A percentile compares a stretch with the other conserved stretches of the same genome.
phyloP scores from a whole-genome alignment of 1,284 basidiomycete genomes.

The Pterula multifida region DNA sequence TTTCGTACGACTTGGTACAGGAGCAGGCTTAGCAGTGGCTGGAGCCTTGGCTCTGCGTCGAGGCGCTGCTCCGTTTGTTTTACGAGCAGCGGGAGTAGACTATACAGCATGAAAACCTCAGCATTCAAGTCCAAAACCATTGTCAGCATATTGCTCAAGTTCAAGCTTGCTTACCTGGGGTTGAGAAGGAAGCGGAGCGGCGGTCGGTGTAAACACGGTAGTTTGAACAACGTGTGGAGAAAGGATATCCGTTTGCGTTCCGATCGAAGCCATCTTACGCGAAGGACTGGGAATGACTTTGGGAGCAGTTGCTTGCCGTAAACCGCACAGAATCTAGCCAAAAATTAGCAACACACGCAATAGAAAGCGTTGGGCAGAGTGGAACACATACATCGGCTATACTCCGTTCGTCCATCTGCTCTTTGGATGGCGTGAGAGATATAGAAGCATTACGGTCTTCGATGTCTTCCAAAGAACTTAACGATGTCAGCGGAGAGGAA shows the following conservation, averaged over 20 bases:
- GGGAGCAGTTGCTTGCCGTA: slow-evolving; percentile 6
- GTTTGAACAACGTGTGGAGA: not conserved
- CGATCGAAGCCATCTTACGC: not conserved
- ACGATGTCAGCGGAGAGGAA: slow-evolving; percentile 64
- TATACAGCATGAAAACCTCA: too few species aligned
- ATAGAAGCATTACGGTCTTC: slow-evolving; percentile 25
- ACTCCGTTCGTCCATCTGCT: not conserved
- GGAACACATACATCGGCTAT: not conserved
- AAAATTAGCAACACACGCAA: not conserved
- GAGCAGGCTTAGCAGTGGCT: not conserved
- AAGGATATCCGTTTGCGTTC: not conserved
- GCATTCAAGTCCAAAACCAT: too few species aligned
- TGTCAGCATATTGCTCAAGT: not conserved
- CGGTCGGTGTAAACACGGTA: not conserved
- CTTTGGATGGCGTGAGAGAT: not conserved
- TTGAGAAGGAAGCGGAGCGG: not conserved
- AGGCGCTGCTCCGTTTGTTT: not conserved
- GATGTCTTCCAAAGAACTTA: slow-evolving; percentile 57
- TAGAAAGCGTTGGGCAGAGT: not conserved
- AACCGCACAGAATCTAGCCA: not conserved
- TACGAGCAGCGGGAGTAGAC: not conserved
- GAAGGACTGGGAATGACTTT: slow-evolving; percentile 8
- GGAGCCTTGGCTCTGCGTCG: not conserved
- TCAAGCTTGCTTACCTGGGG: not conserved
- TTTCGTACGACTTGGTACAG: not conserved